Conservation (phyloP, 2,329 filamentous ascomycete genomes). For the Hirsutella thompsonii region DNA sequence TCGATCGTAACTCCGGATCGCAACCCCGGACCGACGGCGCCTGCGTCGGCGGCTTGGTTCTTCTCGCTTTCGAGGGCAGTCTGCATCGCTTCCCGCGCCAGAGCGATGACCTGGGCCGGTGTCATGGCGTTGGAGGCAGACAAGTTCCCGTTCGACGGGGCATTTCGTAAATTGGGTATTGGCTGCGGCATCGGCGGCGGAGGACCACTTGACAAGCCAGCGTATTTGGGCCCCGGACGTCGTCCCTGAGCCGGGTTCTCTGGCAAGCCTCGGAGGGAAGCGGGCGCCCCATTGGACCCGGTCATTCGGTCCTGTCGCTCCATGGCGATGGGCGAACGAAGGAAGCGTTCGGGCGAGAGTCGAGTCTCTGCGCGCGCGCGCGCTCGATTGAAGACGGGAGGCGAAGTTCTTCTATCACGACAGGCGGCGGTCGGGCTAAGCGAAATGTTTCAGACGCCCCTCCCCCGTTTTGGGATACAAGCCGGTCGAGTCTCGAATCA, state of each 20-base stretch:
- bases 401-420: conserved; percentile 8
- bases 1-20: conserved; percentile 68
- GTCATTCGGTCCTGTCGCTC: conserved; percentile 20
- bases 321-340: conserved; percentile 15
- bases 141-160: conserved; percentile 31
- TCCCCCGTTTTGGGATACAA: conserved; percentile 7
- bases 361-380: conserved; percentile 2
- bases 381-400: conserved; percentile 2
- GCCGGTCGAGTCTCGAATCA: conserved; percentile 11
- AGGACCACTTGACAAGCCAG: conserved; percentile 23
- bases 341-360: conserved; percentile 4
- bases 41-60: conserved; percentile 47
- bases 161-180: conserved; percentile 33
- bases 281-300: conserved; percentile 12
- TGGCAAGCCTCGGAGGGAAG: conserved; percentile 21
- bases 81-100: conserved; percentile 55
- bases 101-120: conserved; percentile 48
- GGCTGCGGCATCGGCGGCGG: conserved; percentile 31
- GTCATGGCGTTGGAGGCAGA: conserved; percentile 40
- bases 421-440: conserved; percentile 6
- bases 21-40: conserved; percentile 43
- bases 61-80: conserved; percentile 55
- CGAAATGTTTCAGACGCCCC: conserved; percentile 18
- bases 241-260: conserved; percentile 27
- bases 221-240: conserved; percentile 24